Evolutionary conservation across 352 stramenopile species (phyloP).

Genomic region (Phytopythium delawarense): DNA sequence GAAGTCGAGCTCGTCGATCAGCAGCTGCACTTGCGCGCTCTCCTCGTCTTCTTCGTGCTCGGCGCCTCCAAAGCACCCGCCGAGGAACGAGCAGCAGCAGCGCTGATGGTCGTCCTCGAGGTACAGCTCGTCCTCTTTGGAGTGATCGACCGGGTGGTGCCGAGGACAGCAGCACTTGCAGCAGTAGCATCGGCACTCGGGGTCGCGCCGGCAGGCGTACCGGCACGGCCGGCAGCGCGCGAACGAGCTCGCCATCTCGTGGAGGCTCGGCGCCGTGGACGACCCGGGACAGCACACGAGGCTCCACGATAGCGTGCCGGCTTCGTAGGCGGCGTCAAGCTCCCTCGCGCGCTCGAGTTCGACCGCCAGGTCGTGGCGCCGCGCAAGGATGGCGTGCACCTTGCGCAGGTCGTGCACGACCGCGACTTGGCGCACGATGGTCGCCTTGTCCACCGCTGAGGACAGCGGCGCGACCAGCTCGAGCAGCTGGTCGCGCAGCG

Average conservation of each 20-base stretch:
- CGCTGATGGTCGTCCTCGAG: not conserved
- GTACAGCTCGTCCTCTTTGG: not conserved
- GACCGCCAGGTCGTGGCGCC: slow-evolving; percentile 35
- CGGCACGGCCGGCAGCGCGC: slow-evolving; percentile 54
- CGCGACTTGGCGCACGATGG: slow-evolving; percentile 53
- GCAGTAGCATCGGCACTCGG: slow-evolving; percentile 37
- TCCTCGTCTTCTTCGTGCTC: slow-evolving; percentile 10
- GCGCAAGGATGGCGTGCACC: slow-evolving; percentile 56
- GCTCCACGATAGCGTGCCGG: slow-evolving; percentile 55
- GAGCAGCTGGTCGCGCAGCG: slow-evolving; percentile 34
- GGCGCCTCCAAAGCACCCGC: slow-evolving; percentile 23
- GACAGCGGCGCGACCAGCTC: slow-evolving; percentile 26
- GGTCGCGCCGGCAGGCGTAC: slow-evolving; percentile 39
- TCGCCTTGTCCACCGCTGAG: slow-evolving; percentile 11
- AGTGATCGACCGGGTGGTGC: slow-evolving; percentile 6
- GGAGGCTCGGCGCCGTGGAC: slow-evolving; percentile 37
- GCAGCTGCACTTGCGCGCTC: slow-evolving; percentile 20
- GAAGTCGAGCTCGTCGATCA: slow-evolving; percentile 68
- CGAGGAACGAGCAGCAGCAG: slow-evolving; percentile 1
- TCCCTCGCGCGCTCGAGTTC: slow-evolving; percentile 51
- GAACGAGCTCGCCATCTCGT: slow-evolving; percentile 38
- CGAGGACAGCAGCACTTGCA: slow-evolving; percentile 34
- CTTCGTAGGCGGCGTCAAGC: slow-evolving; percentile 49
- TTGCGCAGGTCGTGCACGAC: slow-evolving; percentile 57
- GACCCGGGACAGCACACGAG: slow-evolving; percentile 67